Evolutionary conservation across 257 asterid species (phyloP), one percentile per base, ranked within the genome.

Genomic region (Jasminum sambac): DNA sequence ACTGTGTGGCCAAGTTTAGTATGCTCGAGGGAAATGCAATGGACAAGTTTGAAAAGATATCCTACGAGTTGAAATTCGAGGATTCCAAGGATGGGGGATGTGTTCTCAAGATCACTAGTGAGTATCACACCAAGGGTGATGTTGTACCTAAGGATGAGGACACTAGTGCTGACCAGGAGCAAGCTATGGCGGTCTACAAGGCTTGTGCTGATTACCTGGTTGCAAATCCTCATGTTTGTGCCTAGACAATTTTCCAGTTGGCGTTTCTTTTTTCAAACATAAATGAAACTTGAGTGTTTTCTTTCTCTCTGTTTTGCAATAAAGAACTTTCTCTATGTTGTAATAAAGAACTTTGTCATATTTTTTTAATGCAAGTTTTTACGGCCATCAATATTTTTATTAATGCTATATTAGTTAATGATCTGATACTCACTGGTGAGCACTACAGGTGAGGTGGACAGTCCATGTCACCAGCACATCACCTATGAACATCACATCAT

Each of bases 21-120:
- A n/a, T 73, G 77, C 21, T 73, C 6, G 72, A 73, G 58, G 77
- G 77, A 52, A 71, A 17, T 1, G 34, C n/a, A 42, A 16, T 64
- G 0, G 77, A 65, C 66, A 46, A 73, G 44, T 0, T 65, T 8
- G 77, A 73, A 19, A 64, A 65, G 43, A 11, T 73, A 11, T 7
- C 36, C n/a, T 39, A 52, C 43, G 61, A 73, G 40, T 0, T 48
- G 5, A 73, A 73, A 40, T 50, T 64, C 6, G 67, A 64, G 37
- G 60, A 23, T 2, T 5, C 77, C 0, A 30, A n/a, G 0, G 77
- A 64, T 40, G 77, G 77, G 52, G 77, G 67, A 16, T 64, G 67
- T 42, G 59, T 73, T 11, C 16, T 73, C 42, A 73, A 73, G 60
- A 6, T 50, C 12, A 26, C 2, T 2, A 48, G 30, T 16, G 77